Percentiles rank a stretch among this genome's conserved stretches.
Conservation (phyloP, 495 filamentous ascomycete species). For the Tuber borchii region DNA sequence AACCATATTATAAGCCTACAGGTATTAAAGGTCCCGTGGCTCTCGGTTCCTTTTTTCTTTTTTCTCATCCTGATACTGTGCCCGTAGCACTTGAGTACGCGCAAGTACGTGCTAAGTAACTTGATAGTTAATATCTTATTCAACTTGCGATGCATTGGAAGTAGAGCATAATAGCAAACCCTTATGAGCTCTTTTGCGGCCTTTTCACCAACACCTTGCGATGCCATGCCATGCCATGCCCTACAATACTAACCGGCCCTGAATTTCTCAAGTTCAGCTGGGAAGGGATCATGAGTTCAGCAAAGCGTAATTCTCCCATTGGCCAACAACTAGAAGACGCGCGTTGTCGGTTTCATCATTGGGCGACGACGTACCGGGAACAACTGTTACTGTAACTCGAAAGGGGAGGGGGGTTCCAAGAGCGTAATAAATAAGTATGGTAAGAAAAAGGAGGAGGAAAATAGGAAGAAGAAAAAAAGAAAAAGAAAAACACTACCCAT, state of each 20-base stretch:
- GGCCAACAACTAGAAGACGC: neutral
- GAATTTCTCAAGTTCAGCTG: neutral
- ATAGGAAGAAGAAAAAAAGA: neutral
- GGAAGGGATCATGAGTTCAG: neutral
- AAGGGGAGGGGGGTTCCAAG: neutral
- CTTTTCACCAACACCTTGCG: neutral
- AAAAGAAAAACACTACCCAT: neutral
- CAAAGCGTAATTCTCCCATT: constrained; percentile 1
- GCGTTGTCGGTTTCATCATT: constrained; percentile 1
- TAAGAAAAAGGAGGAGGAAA: neutral
- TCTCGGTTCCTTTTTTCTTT: neutral
- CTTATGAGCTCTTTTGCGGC: neutral
- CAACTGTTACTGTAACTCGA: neutral
- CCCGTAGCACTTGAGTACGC: neutral
- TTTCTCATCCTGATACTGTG: neutral
- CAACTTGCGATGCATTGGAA: neutral
- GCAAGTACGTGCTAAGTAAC: neutral
- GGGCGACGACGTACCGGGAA: neutral
- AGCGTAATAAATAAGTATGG: neutral
- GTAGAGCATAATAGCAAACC: neutral
- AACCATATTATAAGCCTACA: neutral
- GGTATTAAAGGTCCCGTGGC: neutral
- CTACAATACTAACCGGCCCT: neutral
- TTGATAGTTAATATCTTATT: neutral
- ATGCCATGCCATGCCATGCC: neutral